phyloP scores from a whole-genome alignment of 2,329 filamentous ascomycete genomes.

The Cladosporium sp. region DNA sequence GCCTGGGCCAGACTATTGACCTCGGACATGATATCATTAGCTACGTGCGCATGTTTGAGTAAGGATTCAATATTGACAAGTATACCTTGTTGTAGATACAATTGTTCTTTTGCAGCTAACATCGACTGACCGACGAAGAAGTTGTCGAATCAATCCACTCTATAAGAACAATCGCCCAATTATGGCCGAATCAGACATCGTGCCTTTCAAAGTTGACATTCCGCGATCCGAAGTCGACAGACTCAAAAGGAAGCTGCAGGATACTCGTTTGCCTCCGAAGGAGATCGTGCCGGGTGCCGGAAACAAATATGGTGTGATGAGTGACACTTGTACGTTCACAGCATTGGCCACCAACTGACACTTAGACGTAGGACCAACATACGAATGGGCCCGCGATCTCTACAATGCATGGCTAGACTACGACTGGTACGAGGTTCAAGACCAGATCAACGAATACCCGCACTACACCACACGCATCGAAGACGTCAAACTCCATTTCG shows the following conservation, averaged over 20 bases:
- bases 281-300: slow-evolving; percentile 40
- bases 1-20: not conserved
- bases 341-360: not conserved
- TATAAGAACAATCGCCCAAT: not conserved
- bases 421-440: slow-evolving; percentile 37
- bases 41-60: not conserved
- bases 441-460: slow-evolving; percentile 35
- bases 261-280: slow-evolving; percentile 36
- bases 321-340: not conserved
- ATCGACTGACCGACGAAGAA: not conserved
- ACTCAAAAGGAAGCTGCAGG: slow-evolving; percentile 38
- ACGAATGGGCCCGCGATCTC: slow-evolving; percentile 38
- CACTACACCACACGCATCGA: slow-evolving; percentile 42
- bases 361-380: slow-evolving; percentile 7
- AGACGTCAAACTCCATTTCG: slow-evolving; percentile 40
- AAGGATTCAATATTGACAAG: too few relatives aligned
- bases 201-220: slow-evolving; percentile 38
- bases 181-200: slow-evolving; percentile 27
- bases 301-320: slow-evolving; percentile 37
- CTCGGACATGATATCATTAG: slow-evolving; percentile 1
- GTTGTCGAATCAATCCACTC: too few relatives aligned
- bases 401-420: slow-evolving; percentile 39
- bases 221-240: slow-evolving; percentile 38
- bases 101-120: not conserved
- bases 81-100: not conserved